Base-by-base conservation (phyloP, 768 basidiomycete genomes). In the Leucosporidium yakuticum region DNA sequence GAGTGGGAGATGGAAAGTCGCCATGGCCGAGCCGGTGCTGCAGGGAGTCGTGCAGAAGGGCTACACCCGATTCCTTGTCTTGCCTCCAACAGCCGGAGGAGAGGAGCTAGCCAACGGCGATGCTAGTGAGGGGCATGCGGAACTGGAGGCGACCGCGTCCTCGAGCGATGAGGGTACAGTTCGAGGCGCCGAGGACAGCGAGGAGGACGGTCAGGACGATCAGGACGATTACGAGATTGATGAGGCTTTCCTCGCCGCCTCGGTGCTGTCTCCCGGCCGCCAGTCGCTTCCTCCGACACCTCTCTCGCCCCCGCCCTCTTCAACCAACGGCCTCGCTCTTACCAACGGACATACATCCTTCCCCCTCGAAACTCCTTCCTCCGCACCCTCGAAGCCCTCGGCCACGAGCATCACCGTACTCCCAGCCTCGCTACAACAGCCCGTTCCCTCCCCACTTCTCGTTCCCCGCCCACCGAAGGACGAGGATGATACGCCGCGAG, bases 21-120 rank as follows among this genome's bases (percentile, higher is more conserved):
- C 84, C 62, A 82, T 89, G 81, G 71, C 85, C 6, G 84, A 87
- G 67, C 90, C 91, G 15, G 85, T 87, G 29, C 79, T 82, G n/a
- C 90, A 92, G 79, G 91, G 91, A 36, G 79, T 81, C 1, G 71
- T 78, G 27, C 73, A 75, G 21, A 67, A 60, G 21, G 65, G 67
- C 14, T 1, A 61, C n/a, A 71, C 69, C 49, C 34, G 61, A 27
- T 27, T 70, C 21, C 53, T 73, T 27, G 63, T 75, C 49, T 31
- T 76, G 0, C 70, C 71, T 1, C 62, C 62, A 9, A n/a, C 58
- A 31, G 59, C 39, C 20, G 54, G 58, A 14, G 47, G 17, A 11
- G 62, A 48, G 25, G 64, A 62, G 23, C 50, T 54, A 39, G 49
- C 44, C 15, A 53, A 29, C 19, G 54, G 54, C 36, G 20, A 39